Conservation (phyloP, 495 filamentous ascomycete genomes). For the Neurospora sublineolata region DNA sequence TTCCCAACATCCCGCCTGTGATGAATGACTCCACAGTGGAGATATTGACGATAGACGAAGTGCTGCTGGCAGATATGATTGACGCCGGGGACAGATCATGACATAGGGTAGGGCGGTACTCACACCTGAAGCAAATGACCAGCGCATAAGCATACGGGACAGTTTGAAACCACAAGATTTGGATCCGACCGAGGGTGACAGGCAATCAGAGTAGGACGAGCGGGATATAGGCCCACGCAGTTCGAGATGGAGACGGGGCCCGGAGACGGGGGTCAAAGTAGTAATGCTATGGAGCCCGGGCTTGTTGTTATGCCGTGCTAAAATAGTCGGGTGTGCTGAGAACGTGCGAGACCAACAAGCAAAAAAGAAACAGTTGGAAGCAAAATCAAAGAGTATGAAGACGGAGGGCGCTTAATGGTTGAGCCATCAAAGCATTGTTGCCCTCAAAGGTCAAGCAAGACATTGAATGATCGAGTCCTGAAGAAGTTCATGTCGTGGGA, state of each 20-base stretch:
- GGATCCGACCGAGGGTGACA: not conserved
- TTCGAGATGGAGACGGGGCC: not conserved
- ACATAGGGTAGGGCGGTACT: not conserved
- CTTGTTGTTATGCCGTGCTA: not conserved
- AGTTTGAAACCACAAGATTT: not conserved
- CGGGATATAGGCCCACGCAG: not conserved
- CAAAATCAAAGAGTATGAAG: not conserved
- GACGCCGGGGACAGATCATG: not conserved
- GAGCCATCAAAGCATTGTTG: not conserved
- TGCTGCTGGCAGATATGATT: not conserved
- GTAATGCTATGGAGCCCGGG: not conserved
- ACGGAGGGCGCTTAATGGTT: not conserved
- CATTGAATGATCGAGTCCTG: not conserved
- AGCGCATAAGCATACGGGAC: not conserved
- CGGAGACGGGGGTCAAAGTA: not conserved
- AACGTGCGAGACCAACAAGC: not conserved
- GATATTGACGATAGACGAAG: not conserved
- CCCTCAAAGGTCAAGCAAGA: not conserved
- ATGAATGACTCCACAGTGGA: not conserved
- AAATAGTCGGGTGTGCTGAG: not conserved
- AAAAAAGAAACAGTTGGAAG: not conserved
- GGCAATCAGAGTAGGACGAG: not conserved
- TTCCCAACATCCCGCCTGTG: not conserved
- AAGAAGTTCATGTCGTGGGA: not conserved
- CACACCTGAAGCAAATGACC: not conserved